Conservation (phyloP, 306 rosid genomes). For the Fragaria nilgerrensis region DNA sequence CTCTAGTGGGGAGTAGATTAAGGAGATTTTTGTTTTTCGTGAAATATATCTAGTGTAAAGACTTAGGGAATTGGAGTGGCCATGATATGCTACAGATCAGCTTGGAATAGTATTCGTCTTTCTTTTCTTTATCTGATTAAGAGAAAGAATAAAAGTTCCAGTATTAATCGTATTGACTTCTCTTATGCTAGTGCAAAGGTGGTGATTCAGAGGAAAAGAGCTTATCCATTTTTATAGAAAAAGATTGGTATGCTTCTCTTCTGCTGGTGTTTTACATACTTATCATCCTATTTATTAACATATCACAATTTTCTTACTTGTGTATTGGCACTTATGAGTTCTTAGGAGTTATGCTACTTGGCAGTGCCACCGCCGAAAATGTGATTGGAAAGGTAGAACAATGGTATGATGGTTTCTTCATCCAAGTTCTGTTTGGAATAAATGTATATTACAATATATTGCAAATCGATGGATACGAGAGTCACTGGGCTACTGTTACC, state of each 20-base stretch:
- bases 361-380: constrained; percentile 73
- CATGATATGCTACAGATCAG: background rate
- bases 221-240: constrained; percentile 56
- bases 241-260: constrained; percentile 58
- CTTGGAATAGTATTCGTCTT: background rate
- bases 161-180: constrained; percentile 6
- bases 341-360: constrained; percentile 66
- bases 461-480: constrained; percentile 8
- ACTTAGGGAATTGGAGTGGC: constrained; percentile 3
- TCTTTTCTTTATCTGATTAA: constrained; percentile 1
- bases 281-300: constrained; percentile 8
- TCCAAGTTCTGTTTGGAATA: constrained; percentile 2
- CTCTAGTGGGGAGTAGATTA: background rate
- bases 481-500: constrained; percentile 19
- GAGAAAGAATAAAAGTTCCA: background rate
- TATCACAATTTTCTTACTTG: constrained; percentile 13
- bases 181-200: constrained; percentile 64
- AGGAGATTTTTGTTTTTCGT: background rate
- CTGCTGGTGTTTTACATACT: constrained; percentile 14
- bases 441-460: background rate
- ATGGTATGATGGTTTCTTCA: constrained; percentile 45
- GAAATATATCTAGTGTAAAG: background rate
- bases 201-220: constrained; percentile 59
- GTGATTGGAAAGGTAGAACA: constrained; percentile 87
- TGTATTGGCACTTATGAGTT: constrained; percentile 27